Conservation (phyloP, 1,139 yeast species). For the Kodamaea ohmeri region DNA sequence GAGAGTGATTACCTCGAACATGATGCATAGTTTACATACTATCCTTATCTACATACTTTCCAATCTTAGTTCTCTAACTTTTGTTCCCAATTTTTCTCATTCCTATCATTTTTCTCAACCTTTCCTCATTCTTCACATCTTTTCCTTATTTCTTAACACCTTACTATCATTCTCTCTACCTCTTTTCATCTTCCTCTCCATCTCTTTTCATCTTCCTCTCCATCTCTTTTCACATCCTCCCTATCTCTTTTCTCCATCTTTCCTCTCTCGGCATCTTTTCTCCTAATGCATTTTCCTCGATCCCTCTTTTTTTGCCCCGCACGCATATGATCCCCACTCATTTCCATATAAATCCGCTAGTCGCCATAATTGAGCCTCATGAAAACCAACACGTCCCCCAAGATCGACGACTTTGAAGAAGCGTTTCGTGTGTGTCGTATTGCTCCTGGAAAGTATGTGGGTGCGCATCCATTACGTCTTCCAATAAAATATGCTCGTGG, state of each 20-base stretch:
- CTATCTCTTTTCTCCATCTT: background rate
- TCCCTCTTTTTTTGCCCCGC: background rate
- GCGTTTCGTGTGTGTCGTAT: conserved; percentile 35
- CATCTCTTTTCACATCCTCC: background rate
- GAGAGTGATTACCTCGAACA: too few relatives aligned
- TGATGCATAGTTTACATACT: background rate
- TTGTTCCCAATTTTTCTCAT: too few relatives aligned
- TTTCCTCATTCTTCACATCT: too few relatives aligned
- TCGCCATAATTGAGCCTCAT: background rate
- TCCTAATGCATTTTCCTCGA: too few relatives aligned
- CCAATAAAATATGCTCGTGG: conserved; percentile 60
- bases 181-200: background rate
- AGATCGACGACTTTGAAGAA: conserved; percentile 32
- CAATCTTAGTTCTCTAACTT: too few relatives aligned
- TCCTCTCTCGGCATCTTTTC: too few relatives aligned
- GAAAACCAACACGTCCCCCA: conserved; percentile 1
- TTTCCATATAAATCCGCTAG: background rate
- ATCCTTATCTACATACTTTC: background rate
- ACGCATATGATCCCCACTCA: conserved; percentile 2
- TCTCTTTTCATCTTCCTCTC: background rate
- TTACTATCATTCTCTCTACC: background rate
- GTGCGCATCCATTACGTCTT: conserved; percentile 37
- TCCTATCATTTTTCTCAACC: too few relatives aligned
- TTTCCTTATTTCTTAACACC: too few relatives aligned
- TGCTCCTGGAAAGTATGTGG: conserved; percentile 30